Conservation (phyloP, 2,329 filamentous ascomycete genomes). For the Calonectria leucothoes region DNA sequence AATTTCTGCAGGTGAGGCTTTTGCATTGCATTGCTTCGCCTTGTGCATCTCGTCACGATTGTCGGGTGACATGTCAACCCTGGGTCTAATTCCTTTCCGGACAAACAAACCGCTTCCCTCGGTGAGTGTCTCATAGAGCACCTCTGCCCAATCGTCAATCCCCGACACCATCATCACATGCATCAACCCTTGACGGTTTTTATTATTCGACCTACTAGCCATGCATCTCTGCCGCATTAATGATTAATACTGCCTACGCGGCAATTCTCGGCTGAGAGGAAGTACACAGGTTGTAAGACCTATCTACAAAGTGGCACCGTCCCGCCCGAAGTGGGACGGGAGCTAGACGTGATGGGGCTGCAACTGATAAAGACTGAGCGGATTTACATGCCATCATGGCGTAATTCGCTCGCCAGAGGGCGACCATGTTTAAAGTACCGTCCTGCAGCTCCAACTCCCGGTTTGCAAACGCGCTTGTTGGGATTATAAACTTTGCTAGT, state of each 20-base stretch:
- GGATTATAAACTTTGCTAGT: constrained; percentile 17
- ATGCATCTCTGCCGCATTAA: background rate
- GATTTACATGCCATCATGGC: constrained; percentile 22
- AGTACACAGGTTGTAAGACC: constrained; percentile 25
- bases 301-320: constrained; percentile 39
- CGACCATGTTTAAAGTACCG: constrained; percentile 2
- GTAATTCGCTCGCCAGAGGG: constrained; percentile 18
- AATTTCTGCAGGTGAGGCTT: constrained; percentile 26
- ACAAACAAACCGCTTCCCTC: background rate
- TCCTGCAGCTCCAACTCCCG: constrained; percentile 14
- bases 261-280: constrained; percentile 20
- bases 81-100: constrained; percentile 18
- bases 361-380: constrained; percentile 36
- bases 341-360: constrained; percentile 33
- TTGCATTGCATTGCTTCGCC: constrained; percentile 31
- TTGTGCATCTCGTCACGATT: constrained; percentile 19
- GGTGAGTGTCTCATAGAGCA: background rate
- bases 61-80: constrained; percentile 32
- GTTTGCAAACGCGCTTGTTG: background rate
- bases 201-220: constrained; percentile 8
- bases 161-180: background rate
- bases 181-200: constrained; percentile 13
- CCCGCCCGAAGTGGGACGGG: constrained; percentile 38
- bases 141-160: background rate
- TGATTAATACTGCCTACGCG: constrained; percentile 8